Conservation (phyloP, 1,284 basidiomycete species). For the Tylopilus sp. region DNA sequence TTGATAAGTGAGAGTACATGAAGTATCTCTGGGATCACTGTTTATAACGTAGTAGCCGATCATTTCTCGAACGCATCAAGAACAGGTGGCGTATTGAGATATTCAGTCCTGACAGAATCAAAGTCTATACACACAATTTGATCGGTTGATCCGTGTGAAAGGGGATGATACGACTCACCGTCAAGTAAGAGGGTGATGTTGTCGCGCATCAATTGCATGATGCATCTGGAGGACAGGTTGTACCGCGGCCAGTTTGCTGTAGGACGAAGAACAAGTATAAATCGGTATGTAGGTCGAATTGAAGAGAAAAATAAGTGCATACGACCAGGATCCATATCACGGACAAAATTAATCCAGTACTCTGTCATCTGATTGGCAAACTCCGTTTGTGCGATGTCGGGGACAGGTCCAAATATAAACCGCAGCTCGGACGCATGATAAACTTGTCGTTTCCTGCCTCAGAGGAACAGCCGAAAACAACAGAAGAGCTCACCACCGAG, state of each 20-base stretch:
- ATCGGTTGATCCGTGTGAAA: background rate
- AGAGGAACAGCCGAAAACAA: background rate
- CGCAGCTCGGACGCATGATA: constrained; percentile 29
- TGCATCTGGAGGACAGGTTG: constrained; percentile 15
- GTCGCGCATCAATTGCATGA: constrained; percentile 32
- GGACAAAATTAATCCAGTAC: constrained; percentile 37
- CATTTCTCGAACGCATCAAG: constrained; percentile 32
- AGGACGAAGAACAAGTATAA: no score
- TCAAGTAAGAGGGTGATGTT: constrained; percentile 33
- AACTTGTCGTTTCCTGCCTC: constrained; percentile 14
- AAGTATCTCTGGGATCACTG: no score
- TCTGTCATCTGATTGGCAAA: constrained; percentile 26
- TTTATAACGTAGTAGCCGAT: constrained; percentile 2
- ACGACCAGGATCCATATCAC: constrained; percentile 31
- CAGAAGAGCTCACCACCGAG: constrained; percentile 52
- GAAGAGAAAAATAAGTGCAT: constrained; percentile 3
- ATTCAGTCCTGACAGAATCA: constrained; percentile 22
- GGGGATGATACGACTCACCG: constrained; percentile 6
- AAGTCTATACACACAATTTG: constrained; percentile 14
- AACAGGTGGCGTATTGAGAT: constrained; percentile 27
- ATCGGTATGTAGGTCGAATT: background rate
- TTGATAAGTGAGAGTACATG: no score
- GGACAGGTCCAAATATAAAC: constrained; percentile 35
- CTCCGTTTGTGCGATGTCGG: constrained; percentile 1
- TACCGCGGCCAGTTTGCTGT: constrained; percentile 29